These are phyloP conservation scores for Cardamine occulta DNA, from an alignment of 345 rosid genomes.

Conservation along the genomic window DNA sequence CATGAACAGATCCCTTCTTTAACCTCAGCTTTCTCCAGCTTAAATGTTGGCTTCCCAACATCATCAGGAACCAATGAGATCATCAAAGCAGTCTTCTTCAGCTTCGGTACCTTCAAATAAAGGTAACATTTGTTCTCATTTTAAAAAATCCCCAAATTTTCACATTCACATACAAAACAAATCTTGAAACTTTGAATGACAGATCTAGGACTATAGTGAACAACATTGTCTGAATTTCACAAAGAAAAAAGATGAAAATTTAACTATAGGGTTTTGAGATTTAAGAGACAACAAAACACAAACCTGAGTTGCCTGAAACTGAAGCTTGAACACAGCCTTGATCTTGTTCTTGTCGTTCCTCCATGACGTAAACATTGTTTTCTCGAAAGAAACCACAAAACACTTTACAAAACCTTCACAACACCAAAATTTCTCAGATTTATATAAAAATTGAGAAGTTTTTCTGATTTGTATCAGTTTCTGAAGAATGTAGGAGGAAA, in stretches of 20 bases:
- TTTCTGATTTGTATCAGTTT: constrained; percentile 29
- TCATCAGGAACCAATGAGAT: constrained; percentile 91
- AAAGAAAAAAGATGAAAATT: neutral
- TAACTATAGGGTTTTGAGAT: neutral
- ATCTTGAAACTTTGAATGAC: constrained; percentile 19
- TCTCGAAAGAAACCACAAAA: constrained; percentile 38
- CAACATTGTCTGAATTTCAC: constrained; percentile 26
- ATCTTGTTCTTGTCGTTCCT: constrained; percentile 86
- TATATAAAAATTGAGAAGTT: neutral
- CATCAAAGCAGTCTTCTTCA: constrained; percentile 80
- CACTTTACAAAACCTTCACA: constrained; percentile 11
- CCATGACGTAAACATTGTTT: constrained; percentile 90
- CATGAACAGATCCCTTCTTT: constrained; percentile 83
- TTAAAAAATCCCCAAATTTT: neutral
- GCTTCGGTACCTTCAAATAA: constrained; percentile 69
- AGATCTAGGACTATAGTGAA: constrained; percentile 35
- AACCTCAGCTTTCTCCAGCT: constrained; percentile 69
- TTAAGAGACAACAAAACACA: constrained; percentile 35
- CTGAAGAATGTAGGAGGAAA: constrained; percentile 35
- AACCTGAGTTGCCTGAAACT: constrained; percentile 98
- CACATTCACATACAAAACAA: constrained; percentile 16
- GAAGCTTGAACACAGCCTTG: constrained; percentile 86
- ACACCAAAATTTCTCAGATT: constrained; percentile 27
- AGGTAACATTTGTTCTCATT: constrained; percentile 23
- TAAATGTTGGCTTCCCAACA: constrained; percentile 83